Percentiles rank a stretch among this genome's conserved stretches.
These are phyloP conservation scores for Pythium sukuiense DNA, from an alignment of 352 stramenopile species.

Conservation along the genomic window DNA sequence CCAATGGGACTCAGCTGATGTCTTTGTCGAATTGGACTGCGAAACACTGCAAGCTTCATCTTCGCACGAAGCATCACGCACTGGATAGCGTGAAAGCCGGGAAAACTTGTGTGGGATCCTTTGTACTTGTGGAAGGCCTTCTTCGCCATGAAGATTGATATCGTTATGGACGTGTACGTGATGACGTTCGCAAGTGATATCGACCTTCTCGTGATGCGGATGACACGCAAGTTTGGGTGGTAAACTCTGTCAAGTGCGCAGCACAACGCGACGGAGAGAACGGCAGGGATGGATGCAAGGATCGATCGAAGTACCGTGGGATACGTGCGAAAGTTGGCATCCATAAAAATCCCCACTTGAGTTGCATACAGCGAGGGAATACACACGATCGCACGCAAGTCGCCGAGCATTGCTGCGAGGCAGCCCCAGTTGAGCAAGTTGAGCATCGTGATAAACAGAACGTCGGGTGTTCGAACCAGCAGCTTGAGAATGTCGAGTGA, in stretches of 20 bases:
- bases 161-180: slow-evolving; percentile 28
- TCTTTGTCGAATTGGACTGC: not conserved
- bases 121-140: slow-evolving; percentile 22
- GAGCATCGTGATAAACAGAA: slow-evolving; percentile 36
- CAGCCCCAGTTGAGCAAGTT: slow-evolving; percentile 33
- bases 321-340: slow-evolving; percentile 37
- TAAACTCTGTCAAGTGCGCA: slow-evolving; percentile 27
- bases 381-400: slow-evolving; percentile 27
- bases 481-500: slow-evolving; percentile 29
- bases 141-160: slow-evolving; percentile 32
- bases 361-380: slow-evolving; percentile 28
- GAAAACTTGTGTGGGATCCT: slow-evolving; percentile 4
- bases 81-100: slow-evolving; percentile 22
- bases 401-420: slow-evolving; percentile 26
- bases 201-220: slow-evolving; percentile 1
- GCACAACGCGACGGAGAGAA: slow-evolving; percentile 28
- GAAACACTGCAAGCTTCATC: slow-evolving; percentile 1
- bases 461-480: slow-evolving; percentile 28
- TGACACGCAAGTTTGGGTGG: slow-evolving; percentile 5
- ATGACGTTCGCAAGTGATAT: slow-evolving; percentile 30
- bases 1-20: not conserved
- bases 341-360: slow-evolving; percentile 29
- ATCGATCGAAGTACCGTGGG: slow-evolving; percentile 25
- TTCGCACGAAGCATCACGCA: slow-evolving; percentile 30
- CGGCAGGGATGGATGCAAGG: slow-evolving; percentile 28